These are phyloP conservation scores for Epichloe uncinata DNA, from an alignment of 2,329 filamentous ascomycete species.

Conservation along the genomic window DNA sequence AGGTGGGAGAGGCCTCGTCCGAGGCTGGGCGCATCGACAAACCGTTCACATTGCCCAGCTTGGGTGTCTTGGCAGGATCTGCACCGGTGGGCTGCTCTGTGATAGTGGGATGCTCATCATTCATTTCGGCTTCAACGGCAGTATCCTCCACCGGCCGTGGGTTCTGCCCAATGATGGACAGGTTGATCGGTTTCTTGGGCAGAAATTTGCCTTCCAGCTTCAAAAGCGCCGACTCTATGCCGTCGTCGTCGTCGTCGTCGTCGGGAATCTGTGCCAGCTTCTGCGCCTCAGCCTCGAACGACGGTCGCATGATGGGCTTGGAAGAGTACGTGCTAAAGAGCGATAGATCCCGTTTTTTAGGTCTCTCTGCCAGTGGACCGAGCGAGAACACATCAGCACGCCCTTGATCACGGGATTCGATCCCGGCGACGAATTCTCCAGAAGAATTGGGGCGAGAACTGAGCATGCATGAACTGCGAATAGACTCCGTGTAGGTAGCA, in stretches of 20 bases:
- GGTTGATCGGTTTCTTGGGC: constrained; percentile 35
- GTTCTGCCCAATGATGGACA: constrained; percentile 17
- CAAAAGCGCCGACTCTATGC: constrained; percentile 79
- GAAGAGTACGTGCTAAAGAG: constrained; percentile 50
- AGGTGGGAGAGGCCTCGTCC: constrained; percentile 3
- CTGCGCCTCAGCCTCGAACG: constrained; percentile 80
- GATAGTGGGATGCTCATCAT: not conserved
- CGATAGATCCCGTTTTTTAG: constrained; percentile 33
- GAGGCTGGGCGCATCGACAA: constrained; percentile 3
- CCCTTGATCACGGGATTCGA: constrained; percentile 12
- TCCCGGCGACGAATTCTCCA: constrained; percentile 11
- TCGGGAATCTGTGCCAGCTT: constrained; percentile 82
- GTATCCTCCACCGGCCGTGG: constrained; percentile 1
- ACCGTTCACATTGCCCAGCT: not conserved
- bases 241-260: constrained; percentile 64
- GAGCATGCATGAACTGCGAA: constrained; percentile 42
- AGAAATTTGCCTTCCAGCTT: constrained; percentile 79
- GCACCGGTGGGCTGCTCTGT: not conserved
- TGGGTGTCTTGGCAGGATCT: not conserved
- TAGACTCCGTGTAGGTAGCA: constrained; percentile 46
- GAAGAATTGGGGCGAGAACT: constrained; percentile 22
- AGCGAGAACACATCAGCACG: constrained; percentile 40
- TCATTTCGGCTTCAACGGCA: not conserved
- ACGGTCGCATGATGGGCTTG: constrained; percentile 51
- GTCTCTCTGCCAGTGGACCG: constrained; percentile 41